Percentiles rank a stretch among this genome's conserved stretches.
phyloP scores from a whole-genome alignment of 164 flowering plant genomes.

The Cinnamomum micranthum region DNA sequence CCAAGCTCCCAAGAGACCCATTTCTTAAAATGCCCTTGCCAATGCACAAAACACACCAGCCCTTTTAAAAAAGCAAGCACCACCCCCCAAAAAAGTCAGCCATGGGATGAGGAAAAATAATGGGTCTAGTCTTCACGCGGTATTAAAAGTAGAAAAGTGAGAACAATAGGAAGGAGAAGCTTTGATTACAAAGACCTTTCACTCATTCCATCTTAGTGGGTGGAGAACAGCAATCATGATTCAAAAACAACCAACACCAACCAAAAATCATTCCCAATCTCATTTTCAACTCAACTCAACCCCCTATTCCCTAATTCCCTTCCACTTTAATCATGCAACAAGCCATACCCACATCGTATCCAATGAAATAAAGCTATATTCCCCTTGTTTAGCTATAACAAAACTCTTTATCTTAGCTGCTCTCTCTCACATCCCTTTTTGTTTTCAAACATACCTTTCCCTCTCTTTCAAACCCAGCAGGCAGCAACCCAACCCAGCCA shows the following conservation, averaged over 20 bases:
- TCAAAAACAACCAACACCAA: slow-evolving; percentile 17
- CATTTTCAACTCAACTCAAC: neutral
- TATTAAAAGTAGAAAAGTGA: slow-evolving; percentile 7
- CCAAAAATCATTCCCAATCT: neutral
- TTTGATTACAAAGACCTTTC: neutral
- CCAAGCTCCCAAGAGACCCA: no score
- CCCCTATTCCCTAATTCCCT: neutral
- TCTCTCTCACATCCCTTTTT: neutral
- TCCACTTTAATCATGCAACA: neutral
- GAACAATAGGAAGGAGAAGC: neutral
- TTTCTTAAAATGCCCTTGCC: no score
- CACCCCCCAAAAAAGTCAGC: neutral
- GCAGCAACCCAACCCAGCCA: neutral
- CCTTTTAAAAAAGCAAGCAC: no score
- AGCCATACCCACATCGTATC: neutral
- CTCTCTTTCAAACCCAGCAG: neutral
- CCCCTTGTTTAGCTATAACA: neutral
- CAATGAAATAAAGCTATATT: neutral
- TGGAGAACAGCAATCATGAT: slow-evolving; percentile 67
- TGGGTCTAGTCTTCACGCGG: neutral
- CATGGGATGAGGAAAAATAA: neutral
- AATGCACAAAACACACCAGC: no score
- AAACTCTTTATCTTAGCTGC: no score
- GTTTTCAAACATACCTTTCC: neutral
- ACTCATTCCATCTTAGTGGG: slow-evolving; percentile 27